Conservation (phyloP, 1,139 yeast species). For the Geotrichum klebahnii region DNA sequence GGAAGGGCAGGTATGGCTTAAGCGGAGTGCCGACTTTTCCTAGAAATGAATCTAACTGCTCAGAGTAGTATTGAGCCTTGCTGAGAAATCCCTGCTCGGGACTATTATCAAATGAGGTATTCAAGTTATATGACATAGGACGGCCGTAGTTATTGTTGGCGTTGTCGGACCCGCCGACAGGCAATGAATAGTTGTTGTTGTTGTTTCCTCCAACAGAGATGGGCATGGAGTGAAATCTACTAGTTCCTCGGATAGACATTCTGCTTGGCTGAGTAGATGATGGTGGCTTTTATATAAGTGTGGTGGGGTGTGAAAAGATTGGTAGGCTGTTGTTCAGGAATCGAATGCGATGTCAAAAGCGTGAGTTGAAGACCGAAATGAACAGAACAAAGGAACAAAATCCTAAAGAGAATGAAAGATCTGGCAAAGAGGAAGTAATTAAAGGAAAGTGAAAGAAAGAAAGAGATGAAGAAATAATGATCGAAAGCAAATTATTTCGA, state of each 20-base stretch:
- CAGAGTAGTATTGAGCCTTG: conserved; percentile 29
- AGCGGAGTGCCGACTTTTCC: conserved; percentile 41
- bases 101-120: conserved; percentile 8
- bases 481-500: too few relatives aligned
- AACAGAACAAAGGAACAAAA: too few relatives aligned
- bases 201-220: conserved; percentile 19
- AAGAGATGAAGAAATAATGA: too few relatives aligned
- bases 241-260: conserved; percentile 23
- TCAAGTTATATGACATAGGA: conserved; percentile 12
- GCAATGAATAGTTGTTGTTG: conserved; percentile 18
- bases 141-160: conserved; percentile 14
- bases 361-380: too few relatives aligned
- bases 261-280: not conserved
- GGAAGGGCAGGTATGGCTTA: conserved; percentile 56
- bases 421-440: too few relatives aligned
- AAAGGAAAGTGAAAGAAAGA: too few relatives aligned
- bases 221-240: conserved; percentile 22
- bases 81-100: conserved; percentile 12
- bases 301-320: not conserved
- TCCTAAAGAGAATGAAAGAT: too few relatives aligned
- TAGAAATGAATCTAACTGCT: conserved; percentile 35
- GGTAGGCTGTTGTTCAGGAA: not conserved
- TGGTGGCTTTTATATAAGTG: not conserved
- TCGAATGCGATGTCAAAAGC: too few relatives aligned
- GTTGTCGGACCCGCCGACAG: conserved; percentile 19